Evolutionary conservation across 352 stramenopile genomes (phyloP).

Genomic region (Globisporangium parvum): DNA sequence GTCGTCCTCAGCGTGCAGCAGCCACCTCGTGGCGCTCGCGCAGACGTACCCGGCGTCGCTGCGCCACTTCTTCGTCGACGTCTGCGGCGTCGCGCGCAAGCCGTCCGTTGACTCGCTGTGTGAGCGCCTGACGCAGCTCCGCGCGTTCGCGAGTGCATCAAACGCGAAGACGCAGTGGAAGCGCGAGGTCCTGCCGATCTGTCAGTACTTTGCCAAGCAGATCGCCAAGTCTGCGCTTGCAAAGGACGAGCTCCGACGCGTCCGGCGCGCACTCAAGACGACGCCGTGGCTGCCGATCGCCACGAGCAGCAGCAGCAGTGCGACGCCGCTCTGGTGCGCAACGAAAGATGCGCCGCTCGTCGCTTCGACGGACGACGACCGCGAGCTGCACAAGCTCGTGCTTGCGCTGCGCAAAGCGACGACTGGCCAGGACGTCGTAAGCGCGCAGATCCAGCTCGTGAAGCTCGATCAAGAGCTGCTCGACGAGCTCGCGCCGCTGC

Average conservation of each 20-base stretch:
- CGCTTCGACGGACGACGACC: constrained; percentile 24
- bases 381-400: constrained; percentile 34
- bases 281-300: constrained; percentile 29
- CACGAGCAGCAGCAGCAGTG: constrained; percentile 5
- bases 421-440: constrained; percentile 1
- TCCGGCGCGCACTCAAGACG: constrained; percentile 41
- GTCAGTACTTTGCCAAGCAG: constrained; percentile 33
- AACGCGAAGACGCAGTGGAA: constrained; percentile 25
- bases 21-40: constrained; percentile 32
- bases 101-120: constrained; percentile 45
- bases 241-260: constrained; percentile 28
- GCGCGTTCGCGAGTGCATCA: background rate
- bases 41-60: constrained; percentile 45
- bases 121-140: constrained; percentile 19
- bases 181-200: constrained; percentile 32
- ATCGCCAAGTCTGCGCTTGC: constrained; percentile 35
- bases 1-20: constrained; percentile 28
- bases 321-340: constrained; percentile 15
- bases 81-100: constrained; percentile 61
- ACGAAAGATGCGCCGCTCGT: constrained; percentile 26
- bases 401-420: constrained; percentile 18
- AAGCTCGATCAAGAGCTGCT: constrained; percentile 19
- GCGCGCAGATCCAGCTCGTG: constrained; percentile 20
- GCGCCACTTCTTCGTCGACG: constrained; percentile 51
- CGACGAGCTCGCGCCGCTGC: constrained; percentile 23